Conservation (phyloP, 164 flowering plant genomes). For the Magnolia changhungtana region DNA sequence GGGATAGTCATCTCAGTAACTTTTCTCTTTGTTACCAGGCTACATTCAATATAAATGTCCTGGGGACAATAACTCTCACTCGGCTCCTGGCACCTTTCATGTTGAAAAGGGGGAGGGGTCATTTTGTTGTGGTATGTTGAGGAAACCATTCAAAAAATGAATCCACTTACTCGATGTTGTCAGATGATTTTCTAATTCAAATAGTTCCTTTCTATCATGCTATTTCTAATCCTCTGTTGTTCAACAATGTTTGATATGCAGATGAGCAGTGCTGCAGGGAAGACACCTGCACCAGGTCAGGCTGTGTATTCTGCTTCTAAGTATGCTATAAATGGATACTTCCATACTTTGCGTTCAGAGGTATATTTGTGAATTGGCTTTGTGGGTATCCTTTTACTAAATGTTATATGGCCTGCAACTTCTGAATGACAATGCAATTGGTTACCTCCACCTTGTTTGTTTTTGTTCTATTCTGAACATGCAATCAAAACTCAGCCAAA, state of each 20-base stretch:
- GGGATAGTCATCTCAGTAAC: background rate
- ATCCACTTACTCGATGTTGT: background rate
- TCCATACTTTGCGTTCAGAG: conserved; percentile 92
- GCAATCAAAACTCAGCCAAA: too few species aligned
- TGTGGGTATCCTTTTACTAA: background rate
- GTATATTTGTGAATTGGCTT: conserved; percentile 28
- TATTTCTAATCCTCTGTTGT: background rate
- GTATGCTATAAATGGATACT: conserved; percentile 88
- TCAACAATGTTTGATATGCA: conserved; percentile 25
- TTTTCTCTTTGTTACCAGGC: conserved; percentile 32
- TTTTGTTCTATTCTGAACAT: background rate
- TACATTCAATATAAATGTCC: conserved; percentile 73
- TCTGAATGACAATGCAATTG: background rate
- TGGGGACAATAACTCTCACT: conserved; percentile 85
- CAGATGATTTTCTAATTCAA: background rate
- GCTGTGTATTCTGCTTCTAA: conserved; percentile 94
- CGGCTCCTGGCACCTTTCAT: conserved; percentile 68
- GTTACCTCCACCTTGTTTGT: background rate
- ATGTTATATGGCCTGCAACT: background rate
- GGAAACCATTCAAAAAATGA: background rate
- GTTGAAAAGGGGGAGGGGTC: conserved; percentile 83
- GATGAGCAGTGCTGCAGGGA: conserved; percentile 99
- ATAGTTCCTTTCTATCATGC: background rate
- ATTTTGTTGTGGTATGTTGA: conserved; percentile 90
- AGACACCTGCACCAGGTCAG: conserved; percentile 93